Base-by-base conservation (phyloP, 179 eudicot species). In the Nepenthes alata region DNA sequence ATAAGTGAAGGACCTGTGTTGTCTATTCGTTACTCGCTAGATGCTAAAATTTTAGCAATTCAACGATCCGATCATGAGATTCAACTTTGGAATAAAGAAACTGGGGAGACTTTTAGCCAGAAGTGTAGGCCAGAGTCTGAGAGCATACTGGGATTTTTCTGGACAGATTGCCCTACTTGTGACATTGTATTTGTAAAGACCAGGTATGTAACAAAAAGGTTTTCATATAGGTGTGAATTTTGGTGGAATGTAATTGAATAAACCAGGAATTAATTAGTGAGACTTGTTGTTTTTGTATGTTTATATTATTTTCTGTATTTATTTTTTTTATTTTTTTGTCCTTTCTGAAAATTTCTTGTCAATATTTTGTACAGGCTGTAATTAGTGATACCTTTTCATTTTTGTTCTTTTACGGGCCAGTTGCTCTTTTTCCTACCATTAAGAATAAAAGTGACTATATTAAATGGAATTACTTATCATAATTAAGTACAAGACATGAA, bases 81-180 rank as follows among this genome's bases (percentile, higher is more conserved):
- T 64, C 96, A 85, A 50, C 79, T 94, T 70, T 84, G 89, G 89
- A 80, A 82, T 70, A 87, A 82, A 75, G 84, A 85, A 62, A 77
- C 79, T 49, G 85, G 88, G 60, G 77, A 65, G 57, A 82, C 80
- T 47, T 80, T 82, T 69, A 77, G 74, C 69, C 88, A 87, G 70
- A 81, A 55, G 70, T 93, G 87, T 68, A 81, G 68, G 70, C 67
- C 87, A 16, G 94, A 83, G 67, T 74, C 95, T 1, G 99, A 87
- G 77, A 83, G 73, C 66, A 80, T 94, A 58, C 78, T 94, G 65
- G 99, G 99, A 25, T 94, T 94, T 70, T 90, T 94, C 75, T 94
- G 99, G 99, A 87, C 94, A 63, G 99, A 93, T 75, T 83, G 87
- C 72, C 77, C 89, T 11, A 75, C 82, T 50, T 87, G 87, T 78